Conservation (phyloP, 2,329 filamentous ascomycete genomes). For the Apiospora marii region DNA sequence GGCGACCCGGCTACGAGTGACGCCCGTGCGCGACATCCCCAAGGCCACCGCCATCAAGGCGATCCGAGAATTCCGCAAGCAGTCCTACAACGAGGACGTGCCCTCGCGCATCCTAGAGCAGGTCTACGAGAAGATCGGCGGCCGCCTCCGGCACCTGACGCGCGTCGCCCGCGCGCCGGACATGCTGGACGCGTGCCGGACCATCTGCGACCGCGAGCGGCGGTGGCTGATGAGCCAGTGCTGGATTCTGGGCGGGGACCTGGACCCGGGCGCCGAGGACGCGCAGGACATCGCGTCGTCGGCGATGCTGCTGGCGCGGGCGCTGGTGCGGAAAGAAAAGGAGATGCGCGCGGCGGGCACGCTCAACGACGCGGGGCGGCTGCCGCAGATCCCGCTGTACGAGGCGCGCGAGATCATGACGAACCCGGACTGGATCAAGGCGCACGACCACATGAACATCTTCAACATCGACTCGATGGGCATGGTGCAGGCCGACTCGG, state of each 20-base stretch:
- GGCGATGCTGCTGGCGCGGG: slow-evolving; percentile 66
- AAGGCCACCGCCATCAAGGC: slow-evolving; percentile 57
- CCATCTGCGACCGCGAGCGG: slow-evolving; percentile 73
- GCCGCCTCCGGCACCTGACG: slow-evolving; percentile 60
- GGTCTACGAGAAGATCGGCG: slow-evolving; percentile 62
- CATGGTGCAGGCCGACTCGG: slow-evolving; percentile 63
- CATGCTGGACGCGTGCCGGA: slow-evolving; percentile 59
- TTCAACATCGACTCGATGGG: slow-evolving; percentile 64
- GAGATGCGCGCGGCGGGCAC: slow-evolving; percentile 35
- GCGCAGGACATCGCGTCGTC: slow-evolving; percentile 65
- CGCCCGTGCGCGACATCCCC: slow-evolving; percentile 59
- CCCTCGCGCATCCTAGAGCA: slow-evolving; percentile 51
- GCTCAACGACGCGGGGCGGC: slow-evolving; percentile 46
- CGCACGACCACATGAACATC: slow-evolving; percentile 64
- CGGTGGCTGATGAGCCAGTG: slow-evolving; percentile 82
- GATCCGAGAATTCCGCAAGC: slow-evolving; percentile 56
- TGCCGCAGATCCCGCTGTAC: slow-evolving; percentile 34
- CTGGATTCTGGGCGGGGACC: slow-evolving; percentile 75
- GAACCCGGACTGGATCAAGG: slow-evolving; percentile 62
- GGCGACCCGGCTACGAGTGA: slow-evolving; percentile 62
- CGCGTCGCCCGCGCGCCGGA: slow-evolving; percentile 60
- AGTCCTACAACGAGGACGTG: slow-evolving; percentile 53
- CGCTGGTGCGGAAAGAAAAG: slow-evolving; percentile 58
- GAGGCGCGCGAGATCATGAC: slow-evolving; percentile 62
- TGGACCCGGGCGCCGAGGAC: slow-evolving; percentile 74